phyloP scores from a whole-genome alignment of 192 early-diverging fungal species.

The Chytriomyces sp. region DNA sequence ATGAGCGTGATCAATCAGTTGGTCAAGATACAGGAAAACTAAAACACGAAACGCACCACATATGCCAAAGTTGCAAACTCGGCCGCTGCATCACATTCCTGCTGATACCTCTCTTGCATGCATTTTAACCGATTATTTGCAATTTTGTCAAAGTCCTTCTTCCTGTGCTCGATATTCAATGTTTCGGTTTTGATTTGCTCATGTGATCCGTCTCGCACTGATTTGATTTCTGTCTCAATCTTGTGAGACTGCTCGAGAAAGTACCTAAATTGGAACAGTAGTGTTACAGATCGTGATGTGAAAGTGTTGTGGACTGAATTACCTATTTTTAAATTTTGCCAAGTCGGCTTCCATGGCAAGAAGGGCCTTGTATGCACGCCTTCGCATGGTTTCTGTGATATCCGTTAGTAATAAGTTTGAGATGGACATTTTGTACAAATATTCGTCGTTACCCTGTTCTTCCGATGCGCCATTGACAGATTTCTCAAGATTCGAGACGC shows the following conservation, averaged over 20 bases:
- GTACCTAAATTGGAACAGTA: slow-evolving; percentile 10
- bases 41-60: slow-evolving; percentile 26
- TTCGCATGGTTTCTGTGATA: slow-evolving; percentile 41
- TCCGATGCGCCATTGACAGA: neutral
- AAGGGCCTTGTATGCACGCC: slow-evolving; percentile 23
- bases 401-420: slow-evolving; percentile 13
- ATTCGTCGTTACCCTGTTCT: neutral
- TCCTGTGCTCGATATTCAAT: slow-evolving; percentile 9
- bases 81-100: slow-evolving; percentile 15
- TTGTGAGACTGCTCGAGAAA: slow-evolving; percentile 14
- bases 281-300: neutral
- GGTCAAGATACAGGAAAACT: neutral
- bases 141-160: slow-evolving; percentile 17
- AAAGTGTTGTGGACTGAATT: neutral
- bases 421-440: neutral
- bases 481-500: neutral
- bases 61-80: slow-evolving; percentile 26
- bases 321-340: slow-evolving; percentile 19
- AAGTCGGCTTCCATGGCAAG: slow-evolving; percentile 10
- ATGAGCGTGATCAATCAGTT: neutral
- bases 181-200: slow-evolving; percentile 3
- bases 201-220: slow-evolving; percentile 22
- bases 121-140: slow-evolving; percentile 1
- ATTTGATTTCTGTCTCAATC: slow-evolving; percentile 26
- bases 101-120: slow-evolving; percentile 2